A percentile compares a stretch with the other conserved stretches of the same genome.
These are phyloP conservation scores for Calonectria pteridis DNA, from an alignment of 2,329 filamentous ascomycete genomes.

Conservation along the genomic window DNA sequence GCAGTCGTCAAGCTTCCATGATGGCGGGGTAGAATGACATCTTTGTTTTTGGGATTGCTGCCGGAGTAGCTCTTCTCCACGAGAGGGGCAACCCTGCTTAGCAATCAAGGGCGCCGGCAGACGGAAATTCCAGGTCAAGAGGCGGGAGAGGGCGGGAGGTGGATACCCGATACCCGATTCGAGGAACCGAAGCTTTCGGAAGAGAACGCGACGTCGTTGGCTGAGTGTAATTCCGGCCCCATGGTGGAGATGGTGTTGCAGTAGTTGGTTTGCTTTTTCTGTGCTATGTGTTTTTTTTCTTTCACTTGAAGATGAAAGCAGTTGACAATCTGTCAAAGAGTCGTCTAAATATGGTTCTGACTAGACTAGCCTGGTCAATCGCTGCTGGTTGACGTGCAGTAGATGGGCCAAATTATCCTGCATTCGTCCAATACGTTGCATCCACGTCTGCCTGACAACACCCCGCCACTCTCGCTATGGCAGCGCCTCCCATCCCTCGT, in stretches of 20 bases:
- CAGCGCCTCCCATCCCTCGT: too few species aligned
- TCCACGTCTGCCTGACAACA: too few species aligned
- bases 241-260: background rate
- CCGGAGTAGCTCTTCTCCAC: constrained; percentile 2
- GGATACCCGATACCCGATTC: constrained; percentile 11
- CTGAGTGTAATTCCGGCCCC: background rate
- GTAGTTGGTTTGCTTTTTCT: background rate
- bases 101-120: too few species aligned
- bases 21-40: constrained; percentile 42
- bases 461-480: too few species aligned
- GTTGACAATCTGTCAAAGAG: background rate
- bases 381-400: background rate
- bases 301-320: background rate
- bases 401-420: background rate
- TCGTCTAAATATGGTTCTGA: background rate
- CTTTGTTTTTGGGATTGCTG: background rate
- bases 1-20: constrained; percentile 29
- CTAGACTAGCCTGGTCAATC: background rate
- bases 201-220: constrained; percentile 8
- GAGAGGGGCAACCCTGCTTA: constrained; percentile 5
- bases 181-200: constrained; percentile 5
- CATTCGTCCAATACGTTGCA: too few species aligned
- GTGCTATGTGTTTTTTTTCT: background rate
- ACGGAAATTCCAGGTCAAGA: background rate
- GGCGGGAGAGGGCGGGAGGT: background rate